phyloP scores from a whole-genome alignment of 192 early-diverging fungal genomes.

The Coemansia sp. region DNA sequence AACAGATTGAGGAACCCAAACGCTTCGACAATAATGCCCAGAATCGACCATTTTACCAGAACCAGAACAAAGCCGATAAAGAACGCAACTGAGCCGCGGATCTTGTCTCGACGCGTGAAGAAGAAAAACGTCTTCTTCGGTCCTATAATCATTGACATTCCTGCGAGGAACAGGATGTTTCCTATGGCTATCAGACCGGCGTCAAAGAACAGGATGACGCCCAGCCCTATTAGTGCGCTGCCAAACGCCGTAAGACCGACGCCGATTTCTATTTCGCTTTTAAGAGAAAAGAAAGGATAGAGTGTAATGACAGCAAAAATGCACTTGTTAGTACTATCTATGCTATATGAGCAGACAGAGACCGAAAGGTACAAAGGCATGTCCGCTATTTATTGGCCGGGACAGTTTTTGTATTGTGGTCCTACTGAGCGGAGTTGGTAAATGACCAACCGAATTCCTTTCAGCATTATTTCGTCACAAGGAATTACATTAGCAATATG shows the following conservation, averaged over 20 bases:
- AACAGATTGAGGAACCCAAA: slow-evolving; percentile 98
- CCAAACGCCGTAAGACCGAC: slow-evolving; percentile 94
- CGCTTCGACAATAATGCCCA: slow-evolving; percentile 85
- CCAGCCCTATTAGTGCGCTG: slow-evolving; percentile 86
- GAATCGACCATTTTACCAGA: slow-evolving; percentile 84
- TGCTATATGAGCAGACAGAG: not conserved
- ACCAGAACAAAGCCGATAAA: slow-evolving; percentile 87
- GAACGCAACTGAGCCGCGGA: slow-evolving; percentile 87
- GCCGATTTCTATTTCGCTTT: slow-evolving; percentile 69
- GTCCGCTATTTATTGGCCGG: not conserved
- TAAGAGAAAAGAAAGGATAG: not conserved
- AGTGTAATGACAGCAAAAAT: not conserved
- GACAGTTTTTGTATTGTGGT: not conserved
- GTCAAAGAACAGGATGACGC: slow-evolving; percentile 95
- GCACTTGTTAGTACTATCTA: not conserved
- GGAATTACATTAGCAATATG: not conserved
- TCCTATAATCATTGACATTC: slow-evolving; percentile 89
- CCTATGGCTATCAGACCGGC: slow-evolving; percentile 93
- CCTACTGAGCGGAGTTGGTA: not conserved
- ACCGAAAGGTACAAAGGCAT: not conserved
- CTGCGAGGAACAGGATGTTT: slow-evolving; percentile 90
- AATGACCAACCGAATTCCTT: not conserved
- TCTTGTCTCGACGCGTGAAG: slow-evolving; percentile 83
- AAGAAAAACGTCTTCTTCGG: slow-evolving; percentile 74
- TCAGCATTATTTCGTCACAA: not conserved